Base-by-base conservation (phyloP, 78 protist genomes). In the Mastigamoeba balamuthi region DNA sequence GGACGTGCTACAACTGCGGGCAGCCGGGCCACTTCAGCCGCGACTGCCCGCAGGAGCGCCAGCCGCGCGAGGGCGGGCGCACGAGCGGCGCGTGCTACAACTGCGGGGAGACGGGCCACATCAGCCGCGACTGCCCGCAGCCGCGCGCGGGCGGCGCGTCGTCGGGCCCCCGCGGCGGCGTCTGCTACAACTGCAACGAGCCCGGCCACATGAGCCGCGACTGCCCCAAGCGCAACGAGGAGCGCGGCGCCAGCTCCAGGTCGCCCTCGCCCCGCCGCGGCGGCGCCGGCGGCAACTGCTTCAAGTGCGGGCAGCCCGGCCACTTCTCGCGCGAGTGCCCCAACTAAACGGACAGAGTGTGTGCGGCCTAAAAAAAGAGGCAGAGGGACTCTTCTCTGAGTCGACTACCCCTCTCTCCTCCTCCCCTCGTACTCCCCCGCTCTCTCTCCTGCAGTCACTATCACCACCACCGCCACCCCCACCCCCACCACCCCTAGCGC, bases 1-100 rank as follows among this genome's bases (percentile, higher is more conserved):
- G 75, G 4, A 66, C 76, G 27, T 79, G 84, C 70, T 79, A 42
- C 84, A 69, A 48, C 7, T 79, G 84, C 39, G 75, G 75, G 23
- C n/a, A 79, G 66, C 66, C 72, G 28, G 77, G 77, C 2, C 85
- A 80, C 73, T 41, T 65, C 4, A 27, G 77, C 0, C 39, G 69
- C 8, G 77, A 72, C 42, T 80, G 85, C 71, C 85, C 85, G 6
- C 29, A 74, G 25, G 27, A 29, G 44, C 76, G 7, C 5, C 8
- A 48, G 76, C 76, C 53, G 69, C 69, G 52, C 52, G 64, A 3
- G 40, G 69, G 64, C 27, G 2, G 71, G 42, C 37, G 25, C 38
- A 6, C 28, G 44, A 6, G 36, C 37, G 66, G 70, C 33, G 42
- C 33, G 63, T 74, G 78, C 78, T 74, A 28, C 27, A 28, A 37